Evolutionary conservation across 495 filamentous ascomycete species (phyloP).

Genomic region (Glonium stellatum): DNA sequence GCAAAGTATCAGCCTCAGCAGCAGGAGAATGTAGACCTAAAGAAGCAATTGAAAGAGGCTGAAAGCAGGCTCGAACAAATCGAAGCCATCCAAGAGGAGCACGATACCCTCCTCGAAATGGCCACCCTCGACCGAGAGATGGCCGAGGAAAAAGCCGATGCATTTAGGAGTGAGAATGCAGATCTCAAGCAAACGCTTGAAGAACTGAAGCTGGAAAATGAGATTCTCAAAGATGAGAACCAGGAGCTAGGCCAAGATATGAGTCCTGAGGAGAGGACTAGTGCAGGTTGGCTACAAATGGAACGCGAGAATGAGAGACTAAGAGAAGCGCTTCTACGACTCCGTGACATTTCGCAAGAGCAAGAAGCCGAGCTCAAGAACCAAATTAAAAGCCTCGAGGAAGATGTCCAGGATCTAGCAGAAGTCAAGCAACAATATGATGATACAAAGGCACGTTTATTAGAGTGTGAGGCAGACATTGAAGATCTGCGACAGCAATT

Average conservation of each 20-base stretch:
- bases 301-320: conserved; percentile 81
- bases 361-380: conserved; percentile 71
- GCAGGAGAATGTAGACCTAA: conserved; percentile 68
- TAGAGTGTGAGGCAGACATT: conserved; percentile 65
- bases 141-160: conserved; percentile 88
- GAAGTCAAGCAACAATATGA: conserved; percentile 64
- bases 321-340: conserved; percentile 73
- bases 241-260: conserved; percentile 73
- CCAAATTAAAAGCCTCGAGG: conserved; percentile 70
- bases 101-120: conserved; percentile 80
- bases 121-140: conserved; percentile 87
- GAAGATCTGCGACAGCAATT: conserved; percentile 88
- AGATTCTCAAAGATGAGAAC: conserved; percentile 83
- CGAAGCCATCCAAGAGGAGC: conserved; percentile 68
- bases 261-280: conserved; percentile 78
- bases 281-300: conserved; percentile 84
- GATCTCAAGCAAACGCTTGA: conserved; percentile 64
- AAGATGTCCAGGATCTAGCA: conserved; percentile 67
- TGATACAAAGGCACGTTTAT: conserved; percentile 60
- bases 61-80: conserved; percentile 60
- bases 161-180: conserved; percentile 73
- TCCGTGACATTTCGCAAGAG: conserved; percentile 81
- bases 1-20: conserved; percentile 82
- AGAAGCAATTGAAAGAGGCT: conserved; percentile 68
- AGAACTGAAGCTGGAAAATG: conserved; percentile 80